Base-by-base conservation (phyloP, 1,284 basidiomycete species). In the Pascua sp. region DNA sequence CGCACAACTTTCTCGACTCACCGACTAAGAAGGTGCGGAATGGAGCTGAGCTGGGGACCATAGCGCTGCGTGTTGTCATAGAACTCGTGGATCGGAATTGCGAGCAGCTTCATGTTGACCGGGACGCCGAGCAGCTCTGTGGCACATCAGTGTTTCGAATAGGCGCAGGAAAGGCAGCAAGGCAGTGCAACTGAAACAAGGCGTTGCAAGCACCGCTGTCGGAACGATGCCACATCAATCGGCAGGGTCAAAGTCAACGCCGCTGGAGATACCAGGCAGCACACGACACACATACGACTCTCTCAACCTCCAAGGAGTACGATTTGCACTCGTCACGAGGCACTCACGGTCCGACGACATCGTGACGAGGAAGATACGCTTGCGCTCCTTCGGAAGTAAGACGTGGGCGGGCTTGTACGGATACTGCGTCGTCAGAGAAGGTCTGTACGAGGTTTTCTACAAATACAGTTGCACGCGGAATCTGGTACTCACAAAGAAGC, bases 61-160 rank as follows among this genome's bases (percentile, higher is more conserved):
- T 94, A 93, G 81, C 92, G 82, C 9, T 92, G 91, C 10, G 92
- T 90, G 66, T 98, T 98, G 76, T 98, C 95, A 72, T 98, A 98
- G 13, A 98, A 82, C 78, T 98, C 95, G 70, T 95, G 97, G 38
- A 98, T 80, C 0, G 95, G 95, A 49, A 96, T 93, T 2, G 91
- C 91, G 39, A 97, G 86, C 2, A 98, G 84, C 77, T 98, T 98
- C 94, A 98, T 97, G 78, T 98, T 98, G 78, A 91, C 91, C 0
- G 95, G 95, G 2, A 98, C 92, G 1, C 92, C 91, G 12, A 98
- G 85, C 11, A 94, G 88, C 77, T 96, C 94, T 98, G 77, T 42
- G 24, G 24, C 24, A 32, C 24, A 32, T 32, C 24, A 32, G 24
- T 32, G 24, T 32, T 32, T 59, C 49, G 42, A 18, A 8, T 44